Percentiles rank a stretch among this genome's conserved stretches.
phyloP scores from a whole-genome alignment of 768 basidiomycete genomes.

The Scleroderma bovista region DNA sequence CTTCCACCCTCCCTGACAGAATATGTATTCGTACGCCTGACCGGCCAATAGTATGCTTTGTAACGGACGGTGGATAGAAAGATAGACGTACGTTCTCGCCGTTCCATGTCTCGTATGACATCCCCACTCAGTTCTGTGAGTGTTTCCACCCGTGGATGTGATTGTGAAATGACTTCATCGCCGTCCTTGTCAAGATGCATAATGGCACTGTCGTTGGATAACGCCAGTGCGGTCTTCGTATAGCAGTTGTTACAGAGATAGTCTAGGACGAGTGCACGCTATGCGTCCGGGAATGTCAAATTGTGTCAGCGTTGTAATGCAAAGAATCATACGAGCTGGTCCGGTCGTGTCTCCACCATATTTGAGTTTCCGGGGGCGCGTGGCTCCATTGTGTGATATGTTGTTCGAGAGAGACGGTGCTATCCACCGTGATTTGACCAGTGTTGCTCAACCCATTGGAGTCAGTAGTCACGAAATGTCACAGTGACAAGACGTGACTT shows the following conservation, averaged over 20 bases:
- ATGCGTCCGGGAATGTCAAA: neutral
- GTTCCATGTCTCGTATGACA: slow-evolving; percentile 40
- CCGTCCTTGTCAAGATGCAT: slow-evolving; percentile 65
- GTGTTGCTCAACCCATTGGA: no score
- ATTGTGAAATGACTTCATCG: slow-evolving; percentile 43
- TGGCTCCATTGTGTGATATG: neutral
- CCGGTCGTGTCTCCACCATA: slow-evolving; percentile 33
- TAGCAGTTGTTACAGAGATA: slow-evolving; percentile 75
- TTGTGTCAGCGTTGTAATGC: neutral
- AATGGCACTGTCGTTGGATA: slow-evolving; percentile 56
- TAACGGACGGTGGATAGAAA: slow-evolving; percentile 1
- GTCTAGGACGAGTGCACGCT: slow-evolving; percentile 69
- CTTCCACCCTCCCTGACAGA: slow-evolving; percentile 68
- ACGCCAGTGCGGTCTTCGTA: slow-evolving; percentile 63
- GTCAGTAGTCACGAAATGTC: no score
- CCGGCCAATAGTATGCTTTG: neutral
- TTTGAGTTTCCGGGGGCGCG: slow-evolving; percentile 12
- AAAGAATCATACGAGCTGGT: slow-evolving; percentile 37
- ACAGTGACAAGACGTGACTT: no score
- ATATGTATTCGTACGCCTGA: slow-evolving; percentile 68
- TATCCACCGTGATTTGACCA: no score
- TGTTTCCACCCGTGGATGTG: slow-evolving; percentile 19
- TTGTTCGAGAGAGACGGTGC: no score
- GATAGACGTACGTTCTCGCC: slow-evolving; percentile 45
- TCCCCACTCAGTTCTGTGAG: slow-evolving; percentile 31